Percentiles rank a stretch among this genome's conserved stretches.
These are phyloP conservation scores for Lolium multiflorum DNA, from an alignment of 176 grass and related monocot species.

Conservation along the genomic window DNA sequence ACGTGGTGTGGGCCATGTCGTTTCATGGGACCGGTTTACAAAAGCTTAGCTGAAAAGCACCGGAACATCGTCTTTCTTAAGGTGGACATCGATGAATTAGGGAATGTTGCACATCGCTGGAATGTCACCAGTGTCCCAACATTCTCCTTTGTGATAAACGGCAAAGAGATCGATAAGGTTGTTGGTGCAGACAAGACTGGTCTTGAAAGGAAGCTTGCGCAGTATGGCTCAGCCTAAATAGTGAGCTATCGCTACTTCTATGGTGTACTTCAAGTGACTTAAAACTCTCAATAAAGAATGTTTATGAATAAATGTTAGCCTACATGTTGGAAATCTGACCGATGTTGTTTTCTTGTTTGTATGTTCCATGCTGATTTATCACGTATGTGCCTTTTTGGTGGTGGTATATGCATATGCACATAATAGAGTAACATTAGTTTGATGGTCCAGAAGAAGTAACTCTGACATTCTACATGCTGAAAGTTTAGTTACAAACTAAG, in stretches of 20 bases:
- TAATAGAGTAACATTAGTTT: not conserved
- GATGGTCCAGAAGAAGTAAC: constrained; percentile 7
- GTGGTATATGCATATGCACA: not conserved
- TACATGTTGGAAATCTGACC: not conserved
- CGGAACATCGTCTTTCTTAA: constrained; percentile 64
- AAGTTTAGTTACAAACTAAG: constrained; percentile 8
- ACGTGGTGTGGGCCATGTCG: constrained; percentile 76
- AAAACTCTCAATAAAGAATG: constrained; percentile 7
- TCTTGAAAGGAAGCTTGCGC: constrained; percentile 58
- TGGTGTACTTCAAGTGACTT: constrained; percentile 17
- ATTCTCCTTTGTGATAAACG: constrained; percentile 71
- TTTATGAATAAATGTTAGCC: constrained; percentile 31
- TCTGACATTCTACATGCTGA: not conserved
- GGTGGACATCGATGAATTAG: constrained; percentile 67
- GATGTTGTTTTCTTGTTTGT: not conserved
- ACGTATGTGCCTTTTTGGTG: not conserved
- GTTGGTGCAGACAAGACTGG: constrained; percentile 64
- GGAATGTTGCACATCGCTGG: constrained; percentile 56
- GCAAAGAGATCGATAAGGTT: constrained; percentile 70
- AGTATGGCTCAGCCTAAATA: constrained; percentile 46
- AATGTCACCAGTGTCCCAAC: constrained; percentile 67
- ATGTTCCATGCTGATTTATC: constrained; percentile 2
- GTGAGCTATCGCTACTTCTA: constrained; percentile 19
- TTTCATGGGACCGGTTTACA: constrained; percentile 69
- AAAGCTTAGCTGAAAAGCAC: constrained; percentile 66